These are phyloP conservation scores for Megacollybia marginata DNA, from an alignment of 768 basidiomycete genomes.

Conservation along the genomic window DNA sequence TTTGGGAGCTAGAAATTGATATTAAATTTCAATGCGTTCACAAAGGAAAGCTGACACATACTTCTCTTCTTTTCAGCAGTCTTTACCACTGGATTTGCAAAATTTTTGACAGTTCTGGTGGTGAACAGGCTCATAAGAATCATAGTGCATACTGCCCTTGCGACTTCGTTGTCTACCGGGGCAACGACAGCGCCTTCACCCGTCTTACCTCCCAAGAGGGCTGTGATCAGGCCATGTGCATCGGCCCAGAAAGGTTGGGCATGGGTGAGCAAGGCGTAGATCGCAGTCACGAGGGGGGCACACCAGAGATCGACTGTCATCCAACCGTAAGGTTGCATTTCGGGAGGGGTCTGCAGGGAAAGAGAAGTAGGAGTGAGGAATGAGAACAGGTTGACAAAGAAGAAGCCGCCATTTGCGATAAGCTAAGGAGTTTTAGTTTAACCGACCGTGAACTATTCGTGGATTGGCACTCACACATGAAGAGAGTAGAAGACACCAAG, in stretches of 20 bases:
- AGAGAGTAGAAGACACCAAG: constrained; percentile 69
- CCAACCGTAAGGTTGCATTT: constrained; percentile 82
- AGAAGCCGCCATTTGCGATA: constrained; percentile 75
- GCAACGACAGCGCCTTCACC: constrained; percentile 21
- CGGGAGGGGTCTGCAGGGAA: constrained; percentile 66
- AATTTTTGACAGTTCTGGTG: constrained; percentile 60
- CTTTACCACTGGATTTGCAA: constrained; percentile 13
- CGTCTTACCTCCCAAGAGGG: constrained; percentile 35
- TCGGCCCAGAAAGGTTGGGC: constrained; percentile 82
- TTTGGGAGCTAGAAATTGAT: too few species aligned
- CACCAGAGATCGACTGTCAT: constrained; percentile 80
- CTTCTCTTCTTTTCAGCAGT: neutral
- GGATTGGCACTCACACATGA: constrained; percentile 50
- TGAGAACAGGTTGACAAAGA: constrained; percentile 67
- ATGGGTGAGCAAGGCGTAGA: constrained; percentile 81
- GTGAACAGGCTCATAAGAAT: constrained; percentile 57
- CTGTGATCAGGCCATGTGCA: constrained; percentile 38
- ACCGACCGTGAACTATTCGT: too few species aligned
- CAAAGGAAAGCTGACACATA: neutral
- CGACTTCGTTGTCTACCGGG: constrained; percentile 54
- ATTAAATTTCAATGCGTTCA: too few species aligned
- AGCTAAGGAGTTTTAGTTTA: constrained; percentile 30
- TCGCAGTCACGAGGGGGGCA: constrained; percentile 67
- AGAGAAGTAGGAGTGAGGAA: constrained; percentile 69
- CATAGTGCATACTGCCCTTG: constrained; percentile 65